phyloP scores from a whole-genome alignment of 2,329 filamentous ascomycete species.

The Hymenoscyphus fraxineus region DNA sequence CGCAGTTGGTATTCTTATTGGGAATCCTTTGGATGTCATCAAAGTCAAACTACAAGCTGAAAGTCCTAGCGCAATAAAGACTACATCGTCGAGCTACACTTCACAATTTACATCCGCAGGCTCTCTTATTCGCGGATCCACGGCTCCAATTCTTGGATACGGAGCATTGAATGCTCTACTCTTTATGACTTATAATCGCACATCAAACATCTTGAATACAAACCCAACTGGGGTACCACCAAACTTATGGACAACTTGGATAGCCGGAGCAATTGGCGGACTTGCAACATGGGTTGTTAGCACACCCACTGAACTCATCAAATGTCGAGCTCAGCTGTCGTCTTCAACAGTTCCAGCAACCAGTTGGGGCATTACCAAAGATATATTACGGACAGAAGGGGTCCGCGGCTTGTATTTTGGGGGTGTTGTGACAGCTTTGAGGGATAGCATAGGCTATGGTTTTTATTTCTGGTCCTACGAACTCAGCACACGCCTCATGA shows the following conservation, averaged over 20 bases:
- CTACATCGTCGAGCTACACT: conserved; percentile 25
- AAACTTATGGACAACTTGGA: conserved; percentile 65
- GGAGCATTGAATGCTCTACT: conserved; percentile 87
- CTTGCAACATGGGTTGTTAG: conserved; percentile 82
- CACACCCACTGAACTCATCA: conserved; percentile 85
- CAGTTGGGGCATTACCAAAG: conserved; percentile 56
- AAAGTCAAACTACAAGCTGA: conserved; percentile 79
- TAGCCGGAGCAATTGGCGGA: conserved; percentile 77
- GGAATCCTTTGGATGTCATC: conserved; percentile 78
- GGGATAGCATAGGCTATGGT: conserved; percentile 90
- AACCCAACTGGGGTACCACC: conserved; percentile 35
- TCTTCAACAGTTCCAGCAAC: conserved; percentile 28
- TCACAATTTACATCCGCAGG: conserved; percentile 38
- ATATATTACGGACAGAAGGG: conserved; percentile 56
- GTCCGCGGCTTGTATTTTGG: conserved; percentile 75
- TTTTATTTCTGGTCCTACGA: conserved; percentile 98
- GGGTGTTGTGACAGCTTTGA: conserved; percentile 72
- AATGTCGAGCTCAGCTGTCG: conserved; percentile 78
- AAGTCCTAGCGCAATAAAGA: conserved; percentile 17
- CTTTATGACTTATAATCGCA: conserved; percentile 86
- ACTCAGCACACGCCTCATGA: conserved; percentile 60
- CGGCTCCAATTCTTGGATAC: conserved; percentile 84
- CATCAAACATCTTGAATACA: conserved; percentile 58
- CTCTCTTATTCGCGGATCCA: conserved; percentile 59
- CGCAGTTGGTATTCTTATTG: conserved; percentile 79